These are phyloP conservation scores for Chrysopogon serrulatus DNA, from an alignment of 176 grass and related monocot species.

Conservation along the genomic window DNA sequence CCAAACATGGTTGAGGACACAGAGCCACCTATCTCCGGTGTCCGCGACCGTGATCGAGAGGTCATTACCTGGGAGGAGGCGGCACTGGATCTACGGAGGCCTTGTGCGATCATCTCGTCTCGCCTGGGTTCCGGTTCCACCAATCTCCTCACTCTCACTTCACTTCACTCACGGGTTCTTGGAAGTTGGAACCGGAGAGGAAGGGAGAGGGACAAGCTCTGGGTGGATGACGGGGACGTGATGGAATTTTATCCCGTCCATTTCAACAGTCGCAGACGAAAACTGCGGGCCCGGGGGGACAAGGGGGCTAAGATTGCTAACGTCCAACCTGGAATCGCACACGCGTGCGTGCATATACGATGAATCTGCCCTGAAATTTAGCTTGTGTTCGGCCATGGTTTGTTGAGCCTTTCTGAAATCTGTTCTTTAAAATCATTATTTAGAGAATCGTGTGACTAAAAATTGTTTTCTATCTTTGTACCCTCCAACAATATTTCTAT, in stretches of 20 bases:
- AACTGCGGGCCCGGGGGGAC: not conserved
- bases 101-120: conserved; percentile 42
- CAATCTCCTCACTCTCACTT: not conserved
- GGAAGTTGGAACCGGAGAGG: conserved; percentile 12
- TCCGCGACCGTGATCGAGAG: not conserved
- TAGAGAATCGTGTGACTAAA: too few relatives aligned
- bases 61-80: conserved; percentile 40
- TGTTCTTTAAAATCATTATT: too few relatives aligned
- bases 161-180: conserved; percentile 28
- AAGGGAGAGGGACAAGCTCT: conserved; percentile 16
- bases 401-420: too few relatives aligned
- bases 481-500: too few relatives aligned
- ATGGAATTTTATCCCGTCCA: conserved; percentile 13
- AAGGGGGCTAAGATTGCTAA: not conserved
- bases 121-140: conserved; percentile 17
- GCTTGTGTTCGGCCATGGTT: not conserved
- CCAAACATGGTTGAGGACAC: not conserved
- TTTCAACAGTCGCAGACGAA: not conserved
- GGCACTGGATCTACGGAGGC: conserved; percentile 53
- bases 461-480: too few relatives aligned
- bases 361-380: not conserved
- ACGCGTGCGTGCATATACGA: not conserved
- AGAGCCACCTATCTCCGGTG: not conserved
- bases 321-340: not conserved
- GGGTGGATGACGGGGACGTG: not conserved